Percentiles rank a stretch among this genome's conserved stretches.
These are phyloP conservation scores for Peronospora destructor DNA, from an alignment of 352 stramenopile genomes.

Conservation along the genomic window DNA sequence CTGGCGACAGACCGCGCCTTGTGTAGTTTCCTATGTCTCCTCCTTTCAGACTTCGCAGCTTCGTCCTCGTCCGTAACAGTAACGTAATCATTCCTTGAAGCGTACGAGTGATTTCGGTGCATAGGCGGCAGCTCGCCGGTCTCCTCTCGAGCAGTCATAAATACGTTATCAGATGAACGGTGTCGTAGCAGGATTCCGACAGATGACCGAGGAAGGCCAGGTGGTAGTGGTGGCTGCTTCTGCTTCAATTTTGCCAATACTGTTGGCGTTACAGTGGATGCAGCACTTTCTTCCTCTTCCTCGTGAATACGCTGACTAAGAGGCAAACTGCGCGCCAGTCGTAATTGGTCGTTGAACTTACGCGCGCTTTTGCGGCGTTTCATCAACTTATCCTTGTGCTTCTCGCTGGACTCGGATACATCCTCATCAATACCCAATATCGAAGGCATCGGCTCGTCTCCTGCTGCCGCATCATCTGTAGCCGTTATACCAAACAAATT, in stretches of 20 bases:
- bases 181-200: constrained; percentile 23
- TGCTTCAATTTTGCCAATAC: constrained; percentile 12
- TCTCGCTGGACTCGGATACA: constrained; percentile 26
- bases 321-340: constrained; percentile 43
- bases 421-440: constrained; percentile 28
- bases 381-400: constrained; percentile 40
- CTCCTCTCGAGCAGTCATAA: constrained; percentile 20
- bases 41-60: constrained; percentile 16
- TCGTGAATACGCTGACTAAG: constrained; percentile 51
- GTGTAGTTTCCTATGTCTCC: constrained; percentile 29
- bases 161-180: constrained; percentile 33
- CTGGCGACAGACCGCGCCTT: constrained; percentile 53
- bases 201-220: constrained; percentile 19
- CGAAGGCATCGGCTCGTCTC: constrained; percentile 21
- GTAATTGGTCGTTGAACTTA: constrained; percentile 66
- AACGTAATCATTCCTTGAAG: constrained; percentile 6
- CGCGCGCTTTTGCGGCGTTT: constrained; percentile 52
- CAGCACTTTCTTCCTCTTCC: constrained; percentile 26
- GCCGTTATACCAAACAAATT: constrained; percentile 48
- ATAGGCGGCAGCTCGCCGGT: constrained; percentile 18
- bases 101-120: constrained; percentile 12
- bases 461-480: constrained; percentile 5
- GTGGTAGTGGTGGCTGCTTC: constrained; percentile 23
- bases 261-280: constrained; percentile 9
- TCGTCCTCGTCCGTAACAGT: constrained; percentile 21